Evolutionary conservation across 2,329 filamentous ascomycete genomes (phyloP).

Genomic region (Diaporthe vaccinii): DNA sequence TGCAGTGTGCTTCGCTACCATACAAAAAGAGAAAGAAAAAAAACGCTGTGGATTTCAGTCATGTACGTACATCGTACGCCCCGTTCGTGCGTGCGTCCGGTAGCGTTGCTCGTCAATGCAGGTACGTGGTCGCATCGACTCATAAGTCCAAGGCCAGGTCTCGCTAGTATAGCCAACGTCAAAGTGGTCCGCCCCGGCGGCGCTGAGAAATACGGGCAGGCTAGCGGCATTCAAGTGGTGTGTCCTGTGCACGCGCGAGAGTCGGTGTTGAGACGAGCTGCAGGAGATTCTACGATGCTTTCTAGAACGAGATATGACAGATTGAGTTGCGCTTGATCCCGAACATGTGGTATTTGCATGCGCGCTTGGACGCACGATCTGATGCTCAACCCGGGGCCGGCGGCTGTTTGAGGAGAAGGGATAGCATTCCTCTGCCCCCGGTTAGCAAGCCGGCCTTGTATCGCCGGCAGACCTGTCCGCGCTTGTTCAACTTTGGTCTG

Average conservation of each 20-base stretch:
- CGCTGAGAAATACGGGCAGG: slow-evolving; percentile 29
- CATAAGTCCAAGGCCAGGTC: not conserved
- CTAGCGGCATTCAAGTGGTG: slow-evolving; percentile 1
- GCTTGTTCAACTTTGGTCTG: not conserved
- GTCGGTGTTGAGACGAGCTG: slow-evolving; percentile 4
- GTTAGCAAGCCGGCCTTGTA: not conserved
- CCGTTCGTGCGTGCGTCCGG: slow-evolving; percentile 2
- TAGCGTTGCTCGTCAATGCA: slow-evolving; percentile 31
- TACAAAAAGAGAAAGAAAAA: not conserved
- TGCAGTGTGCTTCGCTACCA: slow-evolving; percentile 19
- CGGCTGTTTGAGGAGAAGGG: slow-evolving; percentile 28
- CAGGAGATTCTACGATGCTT: slow-evolving; percentile 19
- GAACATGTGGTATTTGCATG: slow-evolving; percentile 19
- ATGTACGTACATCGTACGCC: not conserved
- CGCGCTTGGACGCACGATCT: slow-evolving; percentile 22
- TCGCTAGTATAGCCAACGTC: slow-evolving; percentile 27
- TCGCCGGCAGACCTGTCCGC: not conserved
- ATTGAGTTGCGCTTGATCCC: slow-evolving; percentile 31
- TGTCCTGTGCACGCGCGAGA: slow-evolving; percentile 26
- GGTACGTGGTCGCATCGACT: slow-evolving; percentile 21
- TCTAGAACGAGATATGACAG: slow-evolving; percentile 30
- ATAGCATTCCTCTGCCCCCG: not conserved
- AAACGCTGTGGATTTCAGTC: not conserved
- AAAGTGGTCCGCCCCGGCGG: slow-evolving; percentile 11
- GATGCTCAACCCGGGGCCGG: slow-evolving; percentile 16